Evolutionary conservation across 306 rosid genomes (phyloP).

Genomic region (Citrullus amarus): DNA sequence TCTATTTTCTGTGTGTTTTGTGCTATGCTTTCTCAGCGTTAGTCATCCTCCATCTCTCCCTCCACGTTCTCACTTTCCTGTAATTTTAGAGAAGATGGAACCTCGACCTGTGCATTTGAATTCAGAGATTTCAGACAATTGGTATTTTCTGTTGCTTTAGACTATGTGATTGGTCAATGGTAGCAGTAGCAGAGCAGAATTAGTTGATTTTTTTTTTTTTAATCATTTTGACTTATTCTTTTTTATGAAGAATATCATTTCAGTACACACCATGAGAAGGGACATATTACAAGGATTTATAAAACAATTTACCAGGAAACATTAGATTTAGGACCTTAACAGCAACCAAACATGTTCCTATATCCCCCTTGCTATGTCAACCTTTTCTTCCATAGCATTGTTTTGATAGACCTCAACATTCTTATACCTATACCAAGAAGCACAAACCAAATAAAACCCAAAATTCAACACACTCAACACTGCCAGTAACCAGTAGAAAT

Average conservation of each 20-base stretch:
- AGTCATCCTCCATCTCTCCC: background rate
- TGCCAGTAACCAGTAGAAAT: conserved; percentile 53
- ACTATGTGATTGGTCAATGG: background rate
- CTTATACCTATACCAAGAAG: conserved; percentile 62
- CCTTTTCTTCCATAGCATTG: background rate
- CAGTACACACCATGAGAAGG: background rate
- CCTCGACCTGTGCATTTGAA: background rate
- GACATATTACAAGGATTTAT: background rate
- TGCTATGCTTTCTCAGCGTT: background rate
- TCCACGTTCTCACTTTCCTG: background rate
- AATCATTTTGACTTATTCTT: background rate
- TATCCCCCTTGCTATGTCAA: background rate
- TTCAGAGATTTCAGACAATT: background rate
- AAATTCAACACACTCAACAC: conserved; percentile 42
- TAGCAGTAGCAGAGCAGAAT: background rate
- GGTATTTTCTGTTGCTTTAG: background rate
- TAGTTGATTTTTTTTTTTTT: background rate
- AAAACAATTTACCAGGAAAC: background rate
- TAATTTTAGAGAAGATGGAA: background rate
- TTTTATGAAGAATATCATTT: background rate
- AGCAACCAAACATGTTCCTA: background rate
- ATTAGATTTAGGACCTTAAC: background rate
- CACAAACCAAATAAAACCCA: conserved; percentile 40
- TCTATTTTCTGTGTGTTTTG: background rate
- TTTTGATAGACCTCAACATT: conserved; percentile 22